Evolutionary conservation across 768 basidiomycete species (phyloP), one percentile per base, ranked within the genome.

Genomic region (Scleroderma citrinum): DNA sequence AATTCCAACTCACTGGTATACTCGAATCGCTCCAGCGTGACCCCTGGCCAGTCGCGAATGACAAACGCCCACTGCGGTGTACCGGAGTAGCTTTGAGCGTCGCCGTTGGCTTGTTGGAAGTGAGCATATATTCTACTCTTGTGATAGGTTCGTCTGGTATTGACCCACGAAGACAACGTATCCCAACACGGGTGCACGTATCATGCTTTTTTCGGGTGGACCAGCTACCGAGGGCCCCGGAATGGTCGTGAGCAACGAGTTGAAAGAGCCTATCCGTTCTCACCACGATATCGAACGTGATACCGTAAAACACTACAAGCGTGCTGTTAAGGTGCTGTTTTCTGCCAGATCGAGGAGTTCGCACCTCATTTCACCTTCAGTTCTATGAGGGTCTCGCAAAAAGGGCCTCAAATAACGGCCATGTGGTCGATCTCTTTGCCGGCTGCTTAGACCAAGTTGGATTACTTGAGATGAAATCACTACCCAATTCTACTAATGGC

Each of bases 231-330:
- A 97, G 62, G 96, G 96, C 2, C 96, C 96, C 0, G 96, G 96
- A 16, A 83, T 93, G 83, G 94, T 97, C 29, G 96, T 98, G 48
- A 87, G 80, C 68, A 90, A 90, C 56, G 95, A 98, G 69, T 74
- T 98, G 48, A 89, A 91, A 70, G 96, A 99, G 61, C 92, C 94
- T 2, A 98, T 99, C 54, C 87, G 96, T 46, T 96, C 93, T 7
- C 96, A 99, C 65, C 95, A 98, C 70, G 96, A 99, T 61, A 98
- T 98, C 59, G 96, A 99, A 61, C 78, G 92, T 17, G 96, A 99
- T 66, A 87, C 82, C 53, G 94, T 87, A 38, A 98, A 97, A 69
- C 93, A 99, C 64, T 98, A 86, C 74, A 98, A 97, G 72, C 85
- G 92, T 39, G 92, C 96, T 13, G 81, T 83, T 54, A 99, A 98